A percentile compares a stretch with the other conserved stretches of the same genome.
Evolutionary conservation across 306 rosid genomes (phyloP).

Genomic region (Malus sieversii): DNA sequence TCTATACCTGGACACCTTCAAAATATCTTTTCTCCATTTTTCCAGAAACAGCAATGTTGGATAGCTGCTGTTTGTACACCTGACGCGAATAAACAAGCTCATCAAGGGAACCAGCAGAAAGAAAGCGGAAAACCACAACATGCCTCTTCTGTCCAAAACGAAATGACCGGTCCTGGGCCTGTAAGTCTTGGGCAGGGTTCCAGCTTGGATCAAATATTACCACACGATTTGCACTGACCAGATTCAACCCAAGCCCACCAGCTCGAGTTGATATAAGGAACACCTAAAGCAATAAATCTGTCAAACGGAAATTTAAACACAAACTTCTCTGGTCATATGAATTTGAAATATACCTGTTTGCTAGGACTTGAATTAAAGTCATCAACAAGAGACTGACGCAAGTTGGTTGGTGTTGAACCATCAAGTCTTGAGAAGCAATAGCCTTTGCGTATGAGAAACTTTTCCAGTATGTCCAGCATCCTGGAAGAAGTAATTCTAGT

Average conservation of each 20-base stretch:
- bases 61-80: conserved; percentile 90
- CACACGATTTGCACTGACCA: conserved; percentile 93
- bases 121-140: conserved; percentile 83
- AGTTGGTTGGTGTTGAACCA: conserved; percentile 82
- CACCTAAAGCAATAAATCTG: conserved; percentile 45
- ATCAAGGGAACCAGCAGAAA: conserved; percentile 89
- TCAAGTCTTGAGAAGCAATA: conserved; percentile 89
- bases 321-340: conserved; percentile 5
- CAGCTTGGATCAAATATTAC: conserved; percentile 96
- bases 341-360: conserved; percentile 53
- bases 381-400: conserved; percentile 78
- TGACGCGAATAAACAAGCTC: conserved; percentile 93
- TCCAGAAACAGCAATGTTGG: conserved; percentile 90
- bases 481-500: conserved; percentile 36
- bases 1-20: conserved; percentile 89
- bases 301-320: background rate
- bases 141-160: conserved; percentile 92
- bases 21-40: conserved; percentile 90
- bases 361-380: conserved; percentile 93
- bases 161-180: conserved; percentile 95
- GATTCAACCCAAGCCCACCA: conserved; percentile 95
- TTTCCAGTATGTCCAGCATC: conserved; percentile 92
- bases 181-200: conserved; percentile 97
- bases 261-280: conserved; percentile 94
- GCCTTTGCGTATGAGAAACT: conserved; percentile 80